These are phyloP conservation scores for Vigna hirtella DNA, from an alignment of 306 rosid species.

Conservation along the genomic window DNA sequence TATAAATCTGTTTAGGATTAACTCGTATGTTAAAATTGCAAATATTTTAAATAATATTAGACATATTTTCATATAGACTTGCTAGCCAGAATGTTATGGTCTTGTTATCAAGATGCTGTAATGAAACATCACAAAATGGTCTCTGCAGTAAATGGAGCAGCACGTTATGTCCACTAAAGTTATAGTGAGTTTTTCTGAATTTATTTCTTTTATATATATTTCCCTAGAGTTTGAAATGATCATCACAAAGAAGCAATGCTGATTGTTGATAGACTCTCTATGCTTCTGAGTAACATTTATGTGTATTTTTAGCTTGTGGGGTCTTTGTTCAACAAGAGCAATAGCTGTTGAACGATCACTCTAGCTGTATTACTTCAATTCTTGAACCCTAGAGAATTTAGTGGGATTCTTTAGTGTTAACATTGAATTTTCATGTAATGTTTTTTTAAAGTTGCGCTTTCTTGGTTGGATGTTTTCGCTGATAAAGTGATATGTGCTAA, in stretches of 20 bases:
- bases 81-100: neutral
- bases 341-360: neutral
- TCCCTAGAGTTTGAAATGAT: neutral
- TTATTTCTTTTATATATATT: neutral
- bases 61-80: constrained; percentile 1
- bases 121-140: neutral
- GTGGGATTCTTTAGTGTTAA: neutral
- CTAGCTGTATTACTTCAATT: neutral
- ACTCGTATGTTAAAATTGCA: neutral
- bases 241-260: neutral
- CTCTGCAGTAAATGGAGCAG: neutral
- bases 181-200: neutral
- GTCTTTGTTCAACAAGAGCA: neutral
- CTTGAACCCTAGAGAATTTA: neutral
- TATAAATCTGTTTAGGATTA: neutral
- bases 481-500: neutral
- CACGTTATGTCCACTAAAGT: neutral
- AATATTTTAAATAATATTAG: neutral
- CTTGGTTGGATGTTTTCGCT: neutral
- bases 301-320: neutral
- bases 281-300: neutral
- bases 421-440: neutral
- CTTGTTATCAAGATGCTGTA: neutral
- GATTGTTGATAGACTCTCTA: neutral
- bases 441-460: neutral